Evolutionary conservation across 1,139 yeast species (phyloP).

Genomic region (Zygosaccharomyces sapae): DNA sequence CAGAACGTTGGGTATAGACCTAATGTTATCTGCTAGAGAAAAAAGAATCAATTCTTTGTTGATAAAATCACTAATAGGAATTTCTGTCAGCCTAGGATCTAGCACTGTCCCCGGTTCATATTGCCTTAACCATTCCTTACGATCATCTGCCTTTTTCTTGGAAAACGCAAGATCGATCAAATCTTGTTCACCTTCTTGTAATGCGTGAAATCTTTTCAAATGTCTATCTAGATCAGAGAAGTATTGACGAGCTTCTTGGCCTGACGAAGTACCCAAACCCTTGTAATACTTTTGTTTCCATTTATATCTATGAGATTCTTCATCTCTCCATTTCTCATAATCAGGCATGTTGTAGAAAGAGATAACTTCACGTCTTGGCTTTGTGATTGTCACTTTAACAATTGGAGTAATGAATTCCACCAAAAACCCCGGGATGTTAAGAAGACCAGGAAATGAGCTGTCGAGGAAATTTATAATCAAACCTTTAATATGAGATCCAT

Average conservation of each 20-base stretch:
- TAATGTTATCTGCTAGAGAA: conserved; percentile 93
- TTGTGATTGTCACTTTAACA: conserved; percentile 76
- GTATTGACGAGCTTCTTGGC: conserved; percentile 79
- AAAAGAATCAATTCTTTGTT: conserved; percentile 91
- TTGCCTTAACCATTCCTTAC: conserved; percentile 94
- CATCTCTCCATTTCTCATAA: conserved; percentile 88
- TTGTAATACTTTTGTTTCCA: conserved; percentile 96
- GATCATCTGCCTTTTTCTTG: conserved; percentile 92
- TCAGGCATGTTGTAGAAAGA: conserved; percentile 96
- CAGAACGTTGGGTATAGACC: conserved; percentile 89
- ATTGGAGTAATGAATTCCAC: conserved; percentile 96
- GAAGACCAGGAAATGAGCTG: conserved; percentile 88
- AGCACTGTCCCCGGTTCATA: conserved; percentile 88
- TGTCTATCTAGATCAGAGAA: conserved; percentile 84
- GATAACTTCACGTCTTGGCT: conserved; percentile 58
- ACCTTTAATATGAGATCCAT: conserved; percentile 98
- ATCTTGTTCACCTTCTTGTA: conserved; percentile 74
- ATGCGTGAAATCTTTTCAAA: conserved; percentile 76
- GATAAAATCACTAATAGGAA: conserved; percentile 91
- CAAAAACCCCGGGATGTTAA: conserved; percentile 86
- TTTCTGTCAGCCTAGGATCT: conserved; percentile 71
- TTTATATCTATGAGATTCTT: conserved; percentile 67
- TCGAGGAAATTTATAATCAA: conserved; percentile 89
- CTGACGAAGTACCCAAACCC: conserved; percentile 94
- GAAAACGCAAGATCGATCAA: conserved; percentile 90